Evolutionary conservation across 177 flowering plant genomes (phyloP).

Genomic region (Telopea speciosissima): DNA sequence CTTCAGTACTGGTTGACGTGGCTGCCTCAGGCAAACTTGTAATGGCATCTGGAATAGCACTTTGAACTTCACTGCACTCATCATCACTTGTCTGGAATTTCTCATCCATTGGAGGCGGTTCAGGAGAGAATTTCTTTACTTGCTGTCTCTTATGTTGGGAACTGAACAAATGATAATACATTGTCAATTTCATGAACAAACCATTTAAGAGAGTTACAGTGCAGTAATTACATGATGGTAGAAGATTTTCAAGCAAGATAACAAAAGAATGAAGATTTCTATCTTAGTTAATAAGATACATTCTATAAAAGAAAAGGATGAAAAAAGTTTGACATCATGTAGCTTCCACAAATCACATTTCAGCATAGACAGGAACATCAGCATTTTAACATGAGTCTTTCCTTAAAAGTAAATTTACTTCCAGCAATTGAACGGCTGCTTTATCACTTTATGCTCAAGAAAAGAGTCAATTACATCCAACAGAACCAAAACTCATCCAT

Average conservation of each 20-base stretch:
- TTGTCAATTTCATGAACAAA: constrained; percentile 1
- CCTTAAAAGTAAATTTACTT: too few relatives aligned
- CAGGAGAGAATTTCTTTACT: constrained; percentile 38
- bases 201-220: neutral
- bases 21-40: constrained; percentile 21
- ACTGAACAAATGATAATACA: constrained; percentile 29
- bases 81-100: constrained; percentile 25
- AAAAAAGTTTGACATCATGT: neutral
- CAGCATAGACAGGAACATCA: neutral
- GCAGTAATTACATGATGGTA: neutral
- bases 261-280: neutral
- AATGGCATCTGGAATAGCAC: constrained; percentile 11
- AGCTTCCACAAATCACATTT: neutral
- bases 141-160: constrained; percentile 47
- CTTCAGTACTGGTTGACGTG: constrained; percentile 12
- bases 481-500: too few relatives aligned
- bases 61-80: constrained; percentile 31
- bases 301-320: neutral
- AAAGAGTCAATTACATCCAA: too few relatives aligned
- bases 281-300: neutral
- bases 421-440: too few relatives aligned
- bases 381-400: too few relatives aligned
- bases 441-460: too few relatives aligned
- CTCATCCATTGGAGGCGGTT: constrained; percentile 24
- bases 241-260: neutral